Evolutionary conservation across 208 protist species (phyloP), one percentile per base, ranked within the genome.

Genomic region (Trypanosoma conorhini): DNA sequence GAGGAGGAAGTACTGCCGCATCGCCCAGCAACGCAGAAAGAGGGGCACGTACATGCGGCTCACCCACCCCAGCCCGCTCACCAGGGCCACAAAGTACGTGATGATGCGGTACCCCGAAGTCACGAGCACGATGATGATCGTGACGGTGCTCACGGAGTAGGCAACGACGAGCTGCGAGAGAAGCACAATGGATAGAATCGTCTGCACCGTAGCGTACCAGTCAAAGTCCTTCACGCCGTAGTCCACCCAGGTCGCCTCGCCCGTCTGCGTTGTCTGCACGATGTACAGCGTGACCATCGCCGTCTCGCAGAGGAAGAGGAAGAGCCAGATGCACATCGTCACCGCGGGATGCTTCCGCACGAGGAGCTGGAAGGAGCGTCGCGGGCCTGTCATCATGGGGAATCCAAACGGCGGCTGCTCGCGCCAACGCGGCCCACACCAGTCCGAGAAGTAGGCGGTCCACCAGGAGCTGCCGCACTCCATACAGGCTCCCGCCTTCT

Each of bases 1-100:
- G 48, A 94, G 90, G 21, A 94, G 81, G 61, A 94, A 88, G 74
- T 96, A 96, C 69, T 93, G 88, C 50, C 91, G 77, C 79, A 96
- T 82, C 9, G 91, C 82, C 88, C 91, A 96, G 67, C 84, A 89
- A 3, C 91, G 88, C 63, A 96, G 65, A 66, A 96, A 96, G 50
- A 89, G 76, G 10, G 91, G 91, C 59, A 96, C 91, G 72, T 96
- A 96, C 44, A 94, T 67, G 17, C 81, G 72, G 52, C 85, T 96
- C 5, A 92, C 82, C 86, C 87, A 94, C 17, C 69, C 75, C 24
- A 89, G 54, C 0, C 57, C 28, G 21, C 77, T 74, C 56, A 57
- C 69, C 33, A 87, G 67, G 0, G 88, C 74, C 1, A 94, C 58
- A 61, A 93, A 83, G 68, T 92, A 88, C 38, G 91, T 62, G 24